phyloP scores from a whole-genome alignment of 2,329 filamentous ascomycete genomes.

The Colletotrichum spinosum region DNA sequence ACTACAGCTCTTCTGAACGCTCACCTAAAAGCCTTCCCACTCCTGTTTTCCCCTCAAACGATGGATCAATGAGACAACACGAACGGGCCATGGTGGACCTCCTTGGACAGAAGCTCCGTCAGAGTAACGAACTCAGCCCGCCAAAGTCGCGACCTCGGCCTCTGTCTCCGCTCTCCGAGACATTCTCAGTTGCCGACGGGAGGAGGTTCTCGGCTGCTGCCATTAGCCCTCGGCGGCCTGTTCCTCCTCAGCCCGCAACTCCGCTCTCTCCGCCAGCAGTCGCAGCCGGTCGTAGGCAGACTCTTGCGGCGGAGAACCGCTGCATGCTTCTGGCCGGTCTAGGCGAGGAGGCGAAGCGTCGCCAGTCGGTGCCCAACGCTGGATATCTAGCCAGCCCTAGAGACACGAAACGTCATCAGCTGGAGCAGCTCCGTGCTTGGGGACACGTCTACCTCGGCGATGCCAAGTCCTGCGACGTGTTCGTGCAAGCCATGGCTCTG shows the following conservation, averaged over 20 bases:
- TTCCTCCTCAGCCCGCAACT: constrained; percentile 35
- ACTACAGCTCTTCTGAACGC: constrained; percentile 42
- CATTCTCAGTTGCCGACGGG: constrained; percentile 1
- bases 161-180: constrained; percentile 32
- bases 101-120: constrained; percentile 44
- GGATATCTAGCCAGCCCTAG: constrained; percentile 17
- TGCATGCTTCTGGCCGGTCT: constrained; percentile 46
- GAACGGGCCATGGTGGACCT: constrained; percentile 50
- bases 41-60: constrained; percentile 49
- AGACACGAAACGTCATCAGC: constrained; percentile 36
- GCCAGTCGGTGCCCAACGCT: constrained; percentile 41
- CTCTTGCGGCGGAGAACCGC: constrained; percentile 45
- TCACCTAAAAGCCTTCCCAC: constrained; percentile 48
- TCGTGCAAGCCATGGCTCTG: constrained; percentile 56
- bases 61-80: constrained; percentile 49
- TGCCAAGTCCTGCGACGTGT: constrained; percentile 55
- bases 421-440: constrained; percentile 53
- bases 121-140: constrained; percentile 31
- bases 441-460: constrained; percentile 56
- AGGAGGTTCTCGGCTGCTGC: constrained; percentile 27
- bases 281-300: constrained; percentile 41
- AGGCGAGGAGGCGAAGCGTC: constrained; percentile 40
- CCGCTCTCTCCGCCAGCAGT: constrained; percentile 32
- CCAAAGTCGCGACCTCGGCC: constrained; percentile 31
- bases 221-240: constrained; percentile 27